Evolutionary conservation across 495 filamentous ascomycete species (phyloP), one percentile per base, ranked within the genome.

Genomic region (Polyplosphaeria fusca): DNA sequence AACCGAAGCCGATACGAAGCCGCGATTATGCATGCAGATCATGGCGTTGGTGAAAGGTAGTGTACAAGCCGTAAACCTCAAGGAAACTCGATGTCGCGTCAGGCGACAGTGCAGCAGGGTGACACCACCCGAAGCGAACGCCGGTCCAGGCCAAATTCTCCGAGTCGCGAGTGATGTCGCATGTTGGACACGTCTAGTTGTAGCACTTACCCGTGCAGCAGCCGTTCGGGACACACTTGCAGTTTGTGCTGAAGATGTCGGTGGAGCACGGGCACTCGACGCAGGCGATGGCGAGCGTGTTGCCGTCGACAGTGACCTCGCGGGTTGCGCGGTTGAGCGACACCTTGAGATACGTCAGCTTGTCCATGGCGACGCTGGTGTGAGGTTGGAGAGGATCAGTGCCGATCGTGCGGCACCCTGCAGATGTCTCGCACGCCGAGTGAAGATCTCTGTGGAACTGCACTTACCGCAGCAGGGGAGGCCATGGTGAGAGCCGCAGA

Each of bases 181-280:
- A n/a, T n/a, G n/a, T n/a, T n/a, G n/a, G n/a, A n/a, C n/a, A n/a
- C 30, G 30, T 35, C 14, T 14, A 46, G 12, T 40, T 20, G 55
- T 49, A 60, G 57, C 57, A n/a, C n/a, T n/a, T n/a, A n/a, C n/a
- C n/a, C n/a, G n/a, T n/a, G n/a, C n/a, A 60, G 49, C 57, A 60
- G 23, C 57, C 57, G 13, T 48, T 18, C 12, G 49, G 16, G n/a
- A 60, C 35, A 49, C 57, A 60, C 2, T 1, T 19, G 50, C 57
- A 60, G 23, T 2, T 3, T 14, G 2, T 4, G 35, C 13, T 38
- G 26, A 11, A 30, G 26, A 3, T 16, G 20, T 32, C 40, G 26
- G 5, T 20, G 2, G 27, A 18, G 46, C 58, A 61, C 1, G 58
- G 58, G 22, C 58, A 61, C 58, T 55, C 45, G 39, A 61, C 35